Evolutionary conservation across 441 rosid species (phyloP).

Genomic region (Pelargonium citronellum): DNA sequence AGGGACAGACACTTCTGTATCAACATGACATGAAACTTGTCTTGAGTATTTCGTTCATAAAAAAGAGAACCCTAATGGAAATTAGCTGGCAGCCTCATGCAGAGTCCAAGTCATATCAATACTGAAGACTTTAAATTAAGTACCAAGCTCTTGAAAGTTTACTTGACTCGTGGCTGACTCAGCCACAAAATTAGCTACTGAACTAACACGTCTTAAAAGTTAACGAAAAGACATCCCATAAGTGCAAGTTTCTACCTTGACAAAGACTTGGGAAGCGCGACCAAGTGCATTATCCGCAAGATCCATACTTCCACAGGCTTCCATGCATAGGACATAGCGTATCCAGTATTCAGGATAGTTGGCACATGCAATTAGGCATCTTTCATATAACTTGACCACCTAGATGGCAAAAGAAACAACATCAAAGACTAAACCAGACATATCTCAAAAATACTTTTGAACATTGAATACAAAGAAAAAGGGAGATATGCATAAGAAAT

Average conservation of each 20-base stretch:
- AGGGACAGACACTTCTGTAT: not conserved
- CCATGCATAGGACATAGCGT: slow-evolving; percentile 78
- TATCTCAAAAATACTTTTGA: slow-evolving; percentile 16
- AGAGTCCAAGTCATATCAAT: not conserved
- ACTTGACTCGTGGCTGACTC: not conserved
- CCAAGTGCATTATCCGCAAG: slow-evolving; percentile 79
- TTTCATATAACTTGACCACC: slow-evolving; percentile 91
- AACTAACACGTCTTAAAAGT: not conserved
- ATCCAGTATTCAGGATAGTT: slow-evolving; percentile 92
- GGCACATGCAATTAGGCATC: slow-evolving; percentile 93
- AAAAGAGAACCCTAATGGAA: not conserved
- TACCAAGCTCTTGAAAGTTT: not conserved
- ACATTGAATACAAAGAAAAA: slow-evolving; percentile 38
- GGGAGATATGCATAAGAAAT: slow-evolving; percentile 76
- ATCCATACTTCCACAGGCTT: slow-evolving; percentile 68
- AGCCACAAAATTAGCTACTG: not conserved
- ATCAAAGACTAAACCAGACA: slow-evolving; percentile 23
- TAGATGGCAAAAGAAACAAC: slow-evolving; percentile 25
- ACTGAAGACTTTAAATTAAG: no score
- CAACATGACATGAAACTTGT: not conserved
- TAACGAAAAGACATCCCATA: not conserved
- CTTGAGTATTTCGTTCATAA: not conserved
- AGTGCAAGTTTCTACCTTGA: slow-evolving; percentile 53
- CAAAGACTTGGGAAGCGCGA: slow-evolving; percentile 91
- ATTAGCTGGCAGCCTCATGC: not conserved